Conservation (phyloP, 139 green algal genomes). For the Chlorella vulgaris region DNA sequence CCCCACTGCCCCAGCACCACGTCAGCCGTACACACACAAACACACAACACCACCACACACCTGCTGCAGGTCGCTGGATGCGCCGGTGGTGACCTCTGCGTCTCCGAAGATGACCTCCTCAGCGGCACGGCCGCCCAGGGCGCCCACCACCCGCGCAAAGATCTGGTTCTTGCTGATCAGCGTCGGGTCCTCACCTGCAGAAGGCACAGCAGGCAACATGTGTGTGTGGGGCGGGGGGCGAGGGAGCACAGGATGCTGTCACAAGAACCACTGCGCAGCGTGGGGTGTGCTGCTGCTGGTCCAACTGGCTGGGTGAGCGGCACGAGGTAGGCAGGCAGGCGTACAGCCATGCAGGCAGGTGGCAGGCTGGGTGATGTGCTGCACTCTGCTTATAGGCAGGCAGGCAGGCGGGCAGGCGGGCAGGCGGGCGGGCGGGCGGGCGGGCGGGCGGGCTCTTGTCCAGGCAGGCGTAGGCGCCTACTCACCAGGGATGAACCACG, state of each 20-base stretch:
- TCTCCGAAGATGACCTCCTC: conserved; percentile 98
- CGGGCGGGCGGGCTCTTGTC: background rate
- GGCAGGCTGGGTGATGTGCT: no score
- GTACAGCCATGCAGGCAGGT: no score
- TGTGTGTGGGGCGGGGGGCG: background rate
- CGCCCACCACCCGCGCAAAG: conserved; percentile 95
- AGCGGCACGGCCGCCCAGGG: conserved; percentile 93
- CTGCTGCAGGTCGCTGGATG: conserved; percentile 81
- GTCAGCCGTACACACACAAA: background rate
- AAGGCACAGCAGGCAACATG: background rate
- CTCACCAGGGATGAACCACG: conserved; percentile 93
- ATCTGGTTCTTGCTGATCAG: conserved; percentile 98
- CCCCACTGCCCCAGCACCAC: background rate
- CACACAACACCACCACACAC: conserved; percentile 50
- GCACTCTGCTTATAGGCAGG: background rate
- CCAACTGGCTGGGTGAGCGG: no score
- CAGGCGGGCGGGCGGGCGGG: no score
- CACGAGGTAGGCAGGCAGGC: no score
- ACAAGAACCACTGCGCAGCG: no score
- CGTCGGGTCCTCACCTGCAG: conserved; percentile 86
- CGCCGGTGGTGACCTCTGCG: conserved; percentile 94
- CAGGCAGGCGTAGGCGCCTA: no score
- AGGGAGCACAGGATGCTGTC: no score
- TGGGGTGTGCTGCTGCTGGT: no score
- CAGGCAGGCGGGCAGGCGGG: no score